These are phyloP conservation scores for Blepharisma japonicum DNA, from an alignment of 73 alveolate species.

Conservation along the genomic window DNA sequence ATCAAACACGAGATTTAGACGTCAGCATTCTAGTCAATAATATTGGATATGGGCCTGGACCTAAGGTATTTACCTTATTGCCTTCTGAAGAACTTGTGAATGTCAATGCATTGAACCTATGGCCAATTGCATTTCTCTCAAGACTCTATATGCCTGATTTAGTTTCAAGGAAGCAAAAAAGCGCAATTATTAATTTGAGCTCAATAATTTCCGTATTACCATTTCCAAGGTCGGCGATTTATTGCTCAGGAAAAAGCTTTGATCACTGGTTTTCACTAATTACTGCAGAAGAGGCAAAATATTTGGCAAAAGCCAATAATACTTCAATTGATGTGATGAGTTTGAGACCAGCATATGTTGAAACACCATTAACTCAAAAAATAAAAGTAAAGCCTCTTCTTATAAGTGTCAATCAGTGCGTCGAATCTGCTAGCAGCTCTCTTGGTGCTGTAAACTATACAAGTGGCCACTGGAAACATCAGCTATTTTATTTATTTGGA, in stretches of 20 bases:
- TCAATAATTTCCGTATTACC: background rate
- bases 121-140: background rate
- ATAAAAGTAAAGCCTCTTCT: background rate
- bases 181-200: slow-evolving; percentile 1
- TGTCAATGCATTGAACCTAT: background rate
- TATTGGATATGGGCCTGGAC: slow-evolving; percentile 27
- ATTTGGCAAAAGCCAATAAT: too few relatives aligned
- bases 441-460: background rate
- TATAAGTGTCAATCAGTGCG: background rate
- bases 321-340: background rate
- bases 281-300: background rate
- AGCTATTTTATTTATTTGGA: too few relatives aligned
- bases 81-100: background rate
- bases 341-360: background rate
- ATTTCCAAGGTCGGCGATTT: background rate
- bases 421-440: background rate
- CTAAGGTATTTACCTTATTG: background rate
- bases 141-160: background rate
- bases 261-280: background rate
- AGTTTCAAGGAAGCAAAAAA: background rate
- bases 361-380: background rate
- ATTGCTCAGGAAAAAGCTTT: slow-evolving; percentile 5
- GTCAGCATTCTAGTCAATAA: slow-evolving; percentile 40
- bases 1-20: background rate
- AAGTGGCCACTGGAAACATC: slow-evolving; percentile 29